A percentile compares a stretch with the other conserved stretches of the same genome.
Conservation (phyloP, 768 basidiomycete species). For the Collybia nuda region DNA sequence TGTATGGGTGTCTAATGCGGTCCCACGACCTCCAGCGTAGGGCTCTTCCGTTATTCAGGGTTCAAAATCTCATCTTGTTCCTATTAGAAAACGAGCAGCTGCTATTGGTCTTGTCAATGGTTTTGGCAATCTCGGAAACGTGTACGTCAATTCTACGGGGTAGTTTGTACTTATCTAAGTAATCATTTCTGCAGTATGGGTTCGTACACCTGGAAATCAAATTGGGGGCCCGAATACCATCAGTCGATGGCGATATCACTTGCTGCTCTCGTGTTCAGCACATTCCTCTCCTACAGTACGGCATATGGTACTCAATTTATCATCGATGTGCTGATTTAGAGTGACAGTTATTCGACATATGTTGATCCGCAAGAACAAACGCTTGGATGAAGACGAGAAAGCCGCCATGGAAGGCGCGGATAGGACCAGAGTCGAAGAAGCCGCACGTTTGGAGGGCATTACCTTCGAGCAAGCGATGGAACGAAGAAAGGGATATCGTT, state of each 20-base stretch:
- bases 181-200: slow-evolving; percentile 40
- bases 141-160: slow-evolving; percentile 41
- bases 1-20: slow-evolving; percentile 63
- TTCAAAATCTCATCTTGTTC: neutral
- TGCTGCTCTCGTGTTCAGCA: slow-evolving; percentile 31
- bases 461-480: slow-evolving; percentile 59
- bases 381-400: slow-evolving; percentile 49
- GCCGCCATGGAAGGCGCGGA: slow-evolving; percentile 42
- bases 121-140: slow-evolving; percentile 50
- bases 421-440: slow-evolving; percentile 52
- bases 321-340: neutral
- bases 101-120: slow-evolving; percentile 67
- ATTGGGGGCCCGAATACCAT: slow-evolving; percentile 65
- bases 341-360: slow-evolving; percentile 40
- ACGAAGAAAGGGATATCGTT: slow-evolving; percentile 56
- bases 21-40: slow-evolving; percentile 62
- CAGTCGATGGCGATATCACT: slow-evolving; percentile 57
- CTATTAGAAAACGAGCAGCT: slow-evolving; percentile 44
- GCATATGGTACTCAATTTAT: neutral
- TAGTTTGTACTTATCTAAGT: too few species aligned
- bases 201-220: slow-evolving; percentile 59
- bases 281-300: slow-evolving; percentile 30
- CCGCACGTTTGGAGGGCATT: slow-evolving; percentile 58
- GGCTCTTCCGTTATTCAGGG: neutral
- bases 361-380: slow-evolving; percentile 50